Conservation (phyloP, 306 rosid genomes). For the Cicer judaicum region DNA sequence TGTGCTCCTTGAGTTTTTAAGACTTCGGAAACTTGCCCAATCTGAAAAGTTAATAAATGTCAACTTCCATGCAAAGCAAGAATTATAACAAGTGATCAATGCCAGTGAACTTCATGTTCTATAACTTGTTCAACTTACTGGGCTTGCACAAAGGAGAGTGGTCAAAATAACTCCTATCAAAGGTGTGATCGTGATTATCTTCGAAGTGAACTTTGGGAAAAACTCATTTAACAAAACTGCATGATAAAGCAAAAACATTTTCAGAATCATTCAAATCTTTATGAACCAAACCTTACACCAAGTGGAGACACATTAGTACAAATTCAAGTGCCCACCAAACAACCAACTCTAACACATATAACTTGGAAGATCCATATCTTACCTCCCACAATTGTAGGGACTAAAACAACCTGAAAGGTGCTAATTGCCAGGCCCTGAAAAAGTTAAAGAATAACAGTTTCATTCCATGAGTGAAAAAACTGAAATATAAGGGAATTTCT, state of each 20-base stretch:
- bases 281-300: slow-evolving; percentile 36
- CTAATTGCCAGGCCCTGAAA: slow-evolving; percentile 86
- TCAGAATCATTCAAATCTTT: slow-evolving; percentile 22
- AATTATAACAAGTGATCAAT: background rate
- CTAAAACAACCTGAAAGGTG: slow-evolving; percentile 96
- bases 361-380: slow-evolving; percentile 48
- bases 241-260: slow-evolving; percentile 46
- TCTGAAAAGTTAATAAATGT: slow-evolving; percentile 56
- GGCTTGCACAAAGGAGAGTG: slow-evolving; percentile 92
- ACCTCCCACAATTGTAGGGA: slow-evolving; percentile 95
- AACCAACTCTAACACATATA: slow-evolving; percentile 14
- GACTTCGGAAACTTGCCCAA: slow-evolving; percentile 85
- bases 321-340: slow-evolving; percentile 21
- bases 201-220: slow-evolving; percentile 92
- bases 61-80: slow-evolving; percentile 40
- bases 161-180: slow-evolving; percentile 91
- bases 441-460: slow-evolving; percentile 30
- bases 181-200: slow-evolving; percentile 76
- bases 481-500: slow-evolving; percentile 32
- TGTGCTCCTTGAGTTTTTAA: slow-evolving; percentile 88
- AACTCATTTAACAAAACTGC: slow-evolving; percentile 90
- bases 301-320: background rate
- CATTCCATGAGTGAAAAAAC: slow-evolving; percentile 33
- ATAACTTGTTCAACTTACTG: slow-evolving; percentile 61
- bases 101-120: background rate